Base-by-base conservation (phyloP, 2,329 filamentous ascomycete species). In the Thelonectria blattea region DNA sequence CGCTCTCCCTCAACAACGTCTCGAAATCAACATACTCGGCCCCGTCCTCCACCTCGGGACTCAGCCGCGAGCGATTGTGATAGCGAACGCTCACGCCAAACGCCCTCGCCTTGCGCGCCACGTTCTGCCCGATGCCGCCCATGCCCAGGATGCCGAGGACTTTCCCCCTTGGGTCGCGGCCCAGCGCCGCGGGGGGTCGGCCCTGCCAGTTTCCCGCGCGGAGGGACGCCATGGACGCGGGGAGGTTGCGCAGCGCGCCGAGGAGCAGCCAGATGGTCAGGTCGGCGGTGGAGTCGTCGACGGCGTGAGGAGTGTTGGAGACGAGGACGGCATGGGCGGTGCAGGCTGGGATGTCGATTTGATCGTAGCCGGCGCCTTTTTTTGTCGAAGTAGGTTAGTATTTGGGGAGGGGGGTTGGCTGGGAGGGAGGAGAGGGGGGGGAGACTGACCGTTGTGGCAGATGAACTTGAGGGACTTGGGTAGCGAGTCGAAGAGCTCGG, bases 231-330 rank as follows among this genome's bases (percentile, higher is more conserved):
- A 95, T 90, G 52, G 85, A 82, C 2, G 81, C 77, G 71, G 89
- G 88, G 71, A 94, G 88, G 72, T 90, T 89, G 52, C 92, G 84
- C 61, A 96, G 80, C 9, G 91, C 90, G 15, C 92, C 92, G 49
- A 96, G 80, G 64, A 96, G 88, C 4, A 96, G 82, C 73, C 92
- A 96, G 72, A 96, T 88, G 70, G 85, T 90, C 8, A 88, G 83
- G 74, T 96, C 92, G 57, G 92, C 92, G 0, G 92, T 96, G 39
- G 91, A 87, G 73, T 95, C 90, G 74, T 95, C 88, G 45, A 93
- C 90, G 27, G 90, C 89, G 0, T 85, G 88, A n/a, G 91, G 92
- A 1, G 90, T 89, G 75, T 96, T 95, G 65, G 91, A 92, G 34
- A 96, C 90, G 43, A 80, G 83, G 65, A 96, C 83, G 22, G 80